Base-by-base conservation (phyloP, 805 yeast genomes). In the Candida montana region DNA sequence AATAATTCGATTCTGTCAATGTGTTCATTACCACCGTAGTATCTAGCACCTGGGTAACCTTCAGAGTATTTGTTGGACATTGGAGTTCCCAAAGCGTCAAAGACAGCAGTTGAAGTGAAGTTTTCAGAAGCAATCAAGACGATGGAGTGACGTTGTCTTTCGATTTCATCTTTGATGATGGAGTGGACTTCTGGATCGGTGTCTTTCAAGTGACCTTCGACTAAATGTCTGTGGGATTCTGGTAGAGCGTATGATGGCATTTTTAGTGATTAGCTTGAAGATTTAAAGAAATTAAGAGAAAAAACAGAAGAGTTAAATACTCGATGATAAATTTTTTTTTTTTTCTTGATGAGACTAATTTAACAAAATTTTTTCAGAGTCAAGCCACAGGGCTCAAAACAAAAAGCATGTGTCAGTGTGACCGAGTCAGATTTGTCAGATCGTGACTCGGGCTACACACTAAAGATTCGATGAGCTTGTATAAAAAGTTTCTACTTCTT, bases 11-110 rank as follows among this genome's bases (percentile, higher is more conserved):
- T 88, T 70, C 79, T 75, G 69, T 91, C 99, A 57, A 91, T 91
- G 68, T 79, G 83, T 68, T 91, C 89, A 62, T 91, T 91, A 64
- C 99, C 99, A 65, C 99, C 99, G 63, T 91, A 91, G 72, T 91
- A 91, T 65, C 99, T 81, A 49, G 89, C 95, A 52, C 96, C 96
- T 32, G 99, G 99, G 68, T 91, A 91, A 50, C 98, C 98, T 68
- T 91, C 99, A 10, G 97, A 89, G 70, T 91, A 91, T 72, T 91
- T 91, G 77, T 91, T 91, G 66, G 86, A 90, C 96, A 91, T 88
- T 62, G 87, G 95, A 21, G 96, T 84, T 51, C 98, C 98, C 58
- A 91, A 74, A 37, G 88, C 79, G 62, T 91, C 96, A 79, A 91
- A 85, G 26, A 91, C 99, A 19, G 96, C 83, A 53, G 83, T 85